Percentiles rank a stretch among this genome's conserved stretches.
Conservation (phyloP, 441 rosid species). For the Bocquillonia castaneifolia region DNA sequence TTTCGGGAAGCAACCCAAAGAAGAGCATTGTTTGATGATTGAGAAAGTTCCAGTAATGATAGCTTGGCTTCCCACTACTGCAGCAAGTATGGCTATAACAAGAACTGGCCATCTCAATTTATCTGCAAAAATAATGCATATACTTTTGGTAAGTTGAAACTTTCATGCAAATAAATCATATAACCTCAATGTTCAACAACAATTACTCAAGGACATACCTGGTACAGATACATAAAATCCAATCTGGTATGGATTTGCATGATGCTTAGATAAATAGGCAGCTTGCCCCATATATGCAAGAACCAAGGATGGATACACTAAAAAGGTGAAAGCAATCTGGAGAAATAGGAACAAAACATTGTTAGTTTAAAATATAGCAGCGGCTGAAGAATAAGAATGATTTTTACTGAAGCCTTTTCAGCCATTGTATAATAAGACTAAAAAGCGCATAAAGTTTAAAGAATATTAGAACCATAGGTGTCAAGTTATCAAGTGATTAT, state of each 20-base stretch:
- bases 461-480: not conserved
- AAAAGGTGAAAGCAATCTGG: conserved; percentile 86
- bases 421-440: not conserved
- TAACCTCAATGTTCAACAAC: conserved; percentile 1
- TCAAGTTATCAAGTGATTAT: not conserved
- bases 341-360: conserved; percentile 20
- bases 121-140: conserved; percentile 38
- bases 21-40: conserved; percentile 87
- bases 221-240: conserved; percentile 96
- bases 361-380: conserved; percentile 14
- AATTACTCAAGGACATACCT: conserved; percentile 30
- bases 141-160: conserved; percentile 25
- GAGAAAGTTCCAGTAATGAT: conserved; percentile 95
- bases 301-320: conserved; percentile 89
- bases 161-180: conserved; percentile 4
- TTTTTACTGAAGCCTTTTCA: not conserved
- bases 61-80: conserved; percentile 97
- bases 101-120: conserved; percentile 88
- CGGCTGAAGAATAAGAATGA: not conserved
- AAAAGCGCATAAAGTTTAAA: too few species aligned
- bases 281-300: conserved; percentile 99
- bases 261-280: conserved; percentile 83
- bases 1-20: conserved; percentile 84
- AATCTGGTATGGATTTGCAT: conserved; percentile 53
- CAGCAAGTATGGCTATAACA: conserved; percentile 88